phyloP scores from a whole-genome alignment of 495 filamentous ascomycete genomes.

The Penicillium psychrofluorescens region DNA sequence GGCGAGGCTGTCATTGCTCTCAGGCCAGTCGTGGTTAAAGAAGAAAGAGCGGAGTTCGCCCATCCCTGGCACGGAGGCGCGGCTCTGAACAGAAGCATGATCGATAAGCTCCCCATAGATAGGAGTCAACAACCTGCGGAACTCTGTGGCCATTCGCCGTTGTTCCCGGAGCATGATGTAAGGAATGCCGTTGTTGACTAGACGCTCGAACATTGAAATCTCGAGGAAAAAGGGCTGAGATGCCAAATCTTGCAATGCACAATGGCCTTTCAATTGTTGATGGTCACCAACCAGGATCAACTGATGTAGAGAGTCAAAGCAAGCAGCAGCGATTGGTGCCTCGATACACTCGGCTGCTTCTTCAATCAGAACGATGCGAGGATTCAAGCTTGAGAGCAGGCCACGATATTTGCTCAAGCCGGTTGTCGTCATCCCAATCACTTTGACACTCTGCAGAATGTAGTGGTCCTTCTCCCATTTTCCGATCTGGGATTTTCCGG shows the following conservation, averaged over 20 bases:
- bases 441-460: conserved; percentile 43
- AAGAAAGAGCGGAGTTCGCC: conserved; percentile 59
- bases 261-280: conserved; percentile 60
- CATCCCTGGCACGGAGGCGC: conserved; percentile 71
- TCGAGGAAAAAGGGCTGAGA: conserved; percentile 53
- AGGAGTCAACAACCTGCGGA: conserved; percentile 52
- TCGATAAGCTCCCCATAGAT: conserved; percentile 66
- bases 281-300: conserved; percentile 74
- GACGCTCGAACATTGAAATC: conserved; percentile 69
- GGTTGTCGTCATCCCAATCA: conserved; percentile 72
- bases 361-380: conserved; percentile 62
- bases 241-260: conserved; percentile 46
- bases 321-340: conserved; percentile 55
- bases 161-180: conserved; percentile 56
- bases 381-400: conserved; percentile 61
- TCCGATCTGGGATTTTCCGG: conserved; percentile 39
- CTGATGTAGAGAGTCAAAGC: conserved; percentile 62
- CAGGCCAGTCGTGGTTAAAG: conserved; percentile 64
- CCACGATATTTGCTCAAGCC: conserved; percentile 84
- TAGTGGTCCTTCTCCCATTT: conserved; percentile 48
- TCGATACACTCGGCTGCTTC: conserved; percentile 72
- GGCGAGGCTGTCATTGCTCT: conserved; percentile 54
- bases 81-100: conserved; percentile 56
- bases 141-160: conserved; percentile 68
- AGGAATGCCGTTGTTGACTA: conserved; percentile 60